Base-by-base conservation (phyloP, 768 basidiomycete species). In the Leccinum subtestaceum region DNA sequence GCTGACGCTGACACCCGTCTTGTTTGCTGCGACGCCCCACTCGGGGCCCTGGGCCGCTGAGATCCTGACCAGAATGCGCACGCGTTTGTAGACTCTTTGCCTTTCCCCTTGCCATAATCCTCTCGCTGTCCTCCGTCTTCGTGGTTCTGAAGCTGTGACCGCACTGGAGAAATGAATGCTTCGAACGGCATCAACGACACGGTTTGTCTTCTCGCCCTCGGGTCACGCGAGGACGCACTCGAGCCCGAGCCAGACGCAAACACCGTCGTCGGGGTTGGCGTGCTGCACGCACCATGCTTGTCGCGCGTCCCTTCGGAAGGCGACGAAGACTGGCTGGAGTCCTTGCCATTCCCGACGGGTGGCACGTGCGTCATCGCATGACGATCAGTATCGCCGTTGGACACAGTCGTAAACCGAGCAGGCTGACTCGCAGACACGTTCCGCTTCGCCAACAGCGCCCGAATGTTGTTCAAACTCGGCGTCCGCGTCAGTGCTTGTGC, bases 101-200 rank as follows among this genome's bases (percentile, higher is more conserved):
- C n/a, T 43, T 43, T 43, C 9, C 5, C 40, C 40, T 43, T 43
- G 40, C 9, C 40, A n/a, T 17, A 10, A 40, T 43, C n/a, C 1
- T 43, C 40, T 43, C n/a, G n/a, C 40, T 19, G 40, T 10, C 40
- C 6, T 10, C 3, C 8, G 4, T 27, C 15, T 56, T 31, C 29
- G 19, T n/a, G 36, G 1, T 17, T 36, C 8, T n/a, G 38, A 19
- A 11, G 23, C 23, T 40, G 55, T 1, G 25, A 11, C 12, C 53
- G 57, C 9, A 38, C 47, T 4, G 65, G 65, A 15, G 70, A 71
- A 10, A 70, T 70, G 48, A 67, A 71, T 6, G 55, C 63, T 31
- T 65, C 59, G 10, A 70, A 71, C 7, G 65, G 58, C 9, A 55
- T 21, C 12, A 43, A 38, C 19, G 60, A 3, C 11, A 31, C 5